Evolutionary conservation across 176 grass and related monocot species (phyloP).

Genomic region (Leersia perrieri): DNA sequence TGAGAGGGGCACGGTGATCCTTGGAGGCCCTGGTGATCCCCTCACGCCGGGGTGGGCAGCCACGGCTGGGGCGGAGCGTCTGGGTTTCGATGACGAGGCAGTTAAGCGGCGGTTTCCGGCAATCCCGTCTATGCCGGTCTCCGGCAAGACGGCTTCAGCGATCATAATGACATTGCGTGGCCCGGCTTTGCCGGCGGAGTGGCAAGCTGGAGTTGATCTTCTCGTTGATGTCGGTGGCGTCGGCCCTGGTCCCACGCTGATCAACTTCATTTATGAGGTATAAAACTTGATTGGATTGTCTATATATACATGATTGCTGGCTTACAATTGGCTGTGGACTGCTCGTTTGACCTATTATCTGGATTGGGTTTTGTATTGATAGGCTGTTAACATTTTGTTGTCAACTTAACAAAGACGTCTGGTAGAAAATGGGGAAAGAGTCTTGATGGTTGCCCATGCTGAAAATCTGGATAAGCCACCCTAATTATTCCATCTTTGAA

Average conservation of each 20-base stretch:
- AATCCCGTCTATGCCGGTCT: conserved; percentile 86
- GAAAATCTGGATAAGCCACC: background rate
- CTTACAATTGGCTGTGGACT: background rate
- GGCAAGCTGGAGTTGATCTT: conserved; percentile 27
- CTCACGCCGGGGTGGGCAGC: conserved; percentile 88
- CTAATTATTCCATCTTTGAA: background rate
- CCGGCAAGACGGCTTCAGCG: conserved; percentile 42
- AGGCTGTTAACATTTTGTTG: background rate
- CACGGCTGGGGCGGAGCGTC: conserved; percentile 38
- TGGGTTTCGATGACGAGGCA: conserved; percentile 39
- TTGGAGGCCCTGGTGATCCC: conserved; percentile 72
- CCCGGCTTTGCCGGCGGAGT: conserved; percentile 46
- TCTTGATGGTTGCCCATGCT: background rate
- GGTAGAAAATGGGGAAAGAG: background rate
- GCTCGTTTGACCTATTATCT: conserved; percentile 5
- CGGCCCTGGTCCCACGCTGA: conserved; percentile 58
- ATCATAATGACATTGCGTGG: conserved; percentile 65
- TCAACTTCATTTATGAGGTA: conserved; percentile 95
- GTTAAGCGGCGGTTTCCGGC: conserved; percentile 62
- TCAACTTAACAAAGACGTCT: background rate
- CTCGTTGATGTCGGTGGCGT: conserved; percentile 29
- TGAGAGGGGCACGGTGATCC: conserved; percentile 72
- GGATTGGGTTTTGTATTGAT: background rate
- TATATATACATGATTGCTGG: background rate
- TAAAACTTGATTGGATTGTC: background rate